Percentiles rank a stretch among this genome's conserved stretches.
Conservation (phyloP, 331 rosid genomes). For the Rosa hybrid region DNA sequence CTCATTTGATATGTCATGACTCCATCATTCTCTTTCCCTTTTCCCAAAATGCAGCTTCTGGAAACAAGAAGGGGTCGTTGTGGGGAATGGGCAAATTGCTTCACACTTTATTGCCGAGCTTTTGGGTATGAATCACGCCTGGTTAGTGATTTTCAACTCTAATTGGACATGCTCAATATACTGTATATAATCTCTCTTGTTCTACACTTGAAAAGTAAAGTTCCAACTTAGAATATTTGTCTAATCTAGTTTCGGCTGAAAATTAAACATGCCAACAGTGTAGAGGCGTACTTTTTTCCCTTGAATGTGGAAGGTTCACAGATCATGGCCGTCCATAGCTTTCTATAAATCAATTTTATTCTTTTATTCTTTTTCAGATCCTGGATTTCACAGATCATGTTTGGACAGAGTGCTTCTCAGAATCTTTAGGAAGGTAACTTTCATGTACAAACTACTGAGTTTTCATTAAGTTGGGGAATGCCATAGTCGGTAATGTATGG, state of each 20-base stretch:
- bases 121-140: constrained; percentile 89
- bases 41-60: constrained; percentile 61
- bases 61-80: constrained; percentile 96
- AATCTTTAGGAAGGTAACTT: constrained; percentile 65
- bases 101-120: constrained; percentile 87
- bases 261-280: not conserved
- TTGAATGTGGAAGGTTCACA: not conserved
- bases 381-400: constrained; percentile 82
- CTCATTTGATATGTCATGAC: constrained; percentile 8
- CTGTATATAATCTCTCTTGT: not conserved
- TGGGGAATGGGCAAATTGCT: constrained; percentile 99
- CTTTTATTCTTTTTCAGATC: constrained; percentile 31
- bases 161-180: constrained; percentile 2
- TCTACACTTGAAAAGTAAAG: not conserved
- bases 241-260: not conserved
- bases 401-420: constrained; percentile 98
- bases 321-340: not conserved
- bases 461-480: not conserved
- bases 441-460: constrained; percentile 21
- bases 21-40: constrained; percentile 13
- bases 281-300: not conserved
- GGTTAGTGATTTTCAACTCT: constrained; percentile 46
- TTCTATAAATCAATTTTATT: not conserved
- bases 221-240: not conserved
- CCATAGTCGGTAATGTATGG: constrained; percentile 8